Conservation (phyloP, 2,329 filamentous ascomycete species). For the Aspergillus sp. region DNA sequence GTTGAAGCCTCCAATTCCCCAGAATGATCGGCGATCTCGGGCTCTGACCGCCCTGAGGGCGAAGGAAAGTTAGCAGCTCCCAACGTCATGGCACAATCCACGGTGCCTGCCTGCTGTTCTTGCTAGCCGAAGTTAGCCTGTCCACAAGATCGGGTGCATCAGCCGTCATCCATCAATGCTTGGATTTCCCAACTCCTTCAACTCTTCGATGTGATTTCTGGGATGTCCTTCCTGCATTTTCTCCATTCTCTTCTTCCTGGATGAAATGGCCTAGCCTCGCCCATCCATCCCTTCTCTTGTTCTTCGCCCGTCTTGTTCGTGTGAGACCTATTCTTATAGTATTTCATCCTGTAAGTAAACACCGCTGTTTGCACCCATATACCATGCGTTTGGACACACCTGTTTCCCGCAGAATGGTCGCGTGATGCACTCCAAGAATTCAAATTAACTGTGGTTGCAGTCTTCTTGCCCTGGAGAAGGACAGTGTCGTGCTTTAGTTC, state of each 20-base stretch:
- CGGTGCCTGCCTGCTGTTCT: neutral
- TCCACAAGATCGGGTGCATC: conserved; percentile 11
- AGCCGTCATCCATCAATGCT: neutral
- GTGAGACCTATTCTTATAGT: neutral
- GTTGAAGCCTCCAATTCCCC: conserved; percentile 1
- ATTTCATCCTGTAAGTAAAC: conserved; percentile 7
- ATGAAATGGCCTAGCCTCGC: conserved; percentile 5
- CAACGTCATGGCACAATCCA: conserved; percentile 6
- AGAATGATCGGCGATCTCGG: conserved; percentile 6
- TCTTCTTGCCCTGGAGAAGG: neutral
- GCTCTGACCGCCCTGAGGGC: conserved; percentile 12
- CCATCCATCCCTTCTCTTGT: conserved; percentile 4
- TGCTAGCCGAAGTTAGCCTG: conserved; percentile 4
- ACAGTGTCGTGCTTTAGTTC: neutral
- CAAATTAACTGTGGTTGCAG: conserved; percentile 2
- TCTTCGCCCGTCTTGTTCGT: neutral
- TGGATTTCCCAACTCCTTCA: neutral
- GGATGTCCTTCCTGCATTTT: conserved; percentile 1
- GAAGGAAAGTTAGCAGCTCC: neutral
- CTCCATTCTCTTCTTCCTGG: neutral
- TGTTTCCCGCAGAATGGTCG: neutral
- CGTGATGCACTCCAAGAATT: neutral
- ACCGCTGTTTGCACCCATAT: conserved; percentile 7
- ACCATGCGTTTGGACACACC: neutral
- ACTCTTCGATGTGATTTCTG: conserved; percentile 6